Evolutionary conservation across 2,329 filamentous ascomycete genomes (phyloP), one percentile per base, ranked within the genome.

Genomic region (Gliomastix tumulicola): DNA sequence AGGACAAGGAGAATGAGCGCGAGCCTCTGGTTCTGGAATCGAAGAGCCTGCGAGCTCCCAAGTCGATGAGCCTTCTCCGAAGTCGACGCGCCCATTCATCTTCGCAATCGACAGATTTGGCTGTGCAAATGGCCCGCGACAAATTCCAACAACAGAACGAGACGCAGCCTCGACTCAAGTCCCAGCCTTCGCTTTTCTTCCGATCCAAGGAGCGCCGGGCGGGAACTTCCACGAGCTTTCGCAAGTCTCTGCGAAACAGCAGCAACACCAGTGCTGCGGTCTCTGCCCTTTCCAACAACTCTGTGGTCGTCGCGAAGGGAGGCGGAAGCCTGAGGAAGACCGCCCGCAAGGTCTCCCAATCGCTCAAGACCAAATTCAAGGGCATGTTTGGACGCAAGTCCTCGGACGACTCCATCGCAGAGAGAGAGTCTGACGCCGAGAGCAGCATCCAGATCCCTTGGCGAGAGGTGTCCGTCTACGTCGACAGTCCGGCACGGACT

Each of bases 261-360:
- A 68, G 62, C 47, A 67, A 65, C 49, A 44, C 50, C 38, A 60
- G 55, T 30, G 54, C 54, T 17, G 56, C 52, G 30, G 43, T 59
- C 9, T 54, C 55, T 17, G 52, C 44, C 5, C 50, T 47, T 44
- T 57, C 56, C 7, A 45, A 44, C 3, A 42, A 49, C 9, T 46
- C 42, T 4, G 35, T 49, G 6, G 41, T 49, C 7, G 7, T 46
- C 5, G 36, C 47, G 5, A 62, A 55, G 35, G 49, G 50, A 9
- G 41, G 45, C 7, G n/a, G n/a, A n/a, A 50, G 53, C 5, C 46
- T 80, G 20, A 68, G 64, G 32, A 58, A 62, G 21, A 78, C 71
- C 35, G 73, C 75, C 10, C 68, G 82, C 18, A 79, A 76, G 21
- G 74, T 79, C 12, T 85, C 82, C 0, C 69, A 65, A 13, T 74